Evolutionary conservation across 1,139 yeast genomes (phyloP), one percentile per base, ranked within the genome.

Genomic region (Schwanniomyces etchellsii): DNA sequence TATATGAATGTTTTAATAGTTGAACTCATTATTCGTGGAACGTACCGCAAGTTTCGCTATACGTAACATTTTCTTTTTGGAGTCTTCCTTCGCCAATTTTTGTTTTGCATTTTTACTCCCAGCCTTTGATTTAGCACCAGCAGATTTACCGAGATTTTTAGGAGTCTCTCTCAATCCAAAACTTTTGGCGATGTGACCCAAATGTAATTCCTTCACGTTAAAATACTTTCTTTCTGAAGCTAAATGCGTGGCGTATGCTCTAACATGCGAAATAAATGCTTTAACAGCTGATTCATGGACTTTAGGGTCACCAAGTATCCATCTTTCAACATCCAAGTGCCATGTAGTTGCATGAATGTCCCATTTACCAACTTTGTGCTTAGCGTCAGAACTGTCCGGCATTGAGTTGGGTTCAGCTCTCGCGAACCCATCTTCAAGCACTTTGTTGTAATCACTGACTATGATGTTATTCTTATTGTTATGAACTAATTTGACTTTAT

Each of bases 191-290:
- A 93, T 64, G 62, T 91, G 98, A 15, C 98, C 99, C 44, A 93
- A 64, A 66, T 91, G 99, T 36, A 93, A 62, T 24, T 70, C 61
- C 46, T 82, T 83, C 20, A 91, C 77, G 47, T 85, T 88, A 64
- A 91, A 91, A 39, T 72, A 77, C 27, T 67, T 71, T 48, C 91
- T 74, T 54, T 93, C 98, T 2, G 77, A 50, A 0, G 89, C 64
- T 38, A 86, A 73, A 62, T 91, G 99, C 0, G 99, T 91, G n/a
- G 98, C 86, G 51, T 91, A 91, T 0, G 98, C 98, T 48, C 97
- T 71, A 26, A 91, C 67, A 54, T 91, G 97, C 38, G 95, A 81
- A 6, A 83, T 77, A 50, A 85, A 91, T 2, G 85, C 97, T 45
- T 78, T 75, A 11, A 73, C 70, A 1, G 95, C 95, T 25, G 57